These are phyloP conservation scores for Yamadazyma sp. DNA, from an alignment of 1,139 yeast genomes.

Conservation along the genomic window DNA sequence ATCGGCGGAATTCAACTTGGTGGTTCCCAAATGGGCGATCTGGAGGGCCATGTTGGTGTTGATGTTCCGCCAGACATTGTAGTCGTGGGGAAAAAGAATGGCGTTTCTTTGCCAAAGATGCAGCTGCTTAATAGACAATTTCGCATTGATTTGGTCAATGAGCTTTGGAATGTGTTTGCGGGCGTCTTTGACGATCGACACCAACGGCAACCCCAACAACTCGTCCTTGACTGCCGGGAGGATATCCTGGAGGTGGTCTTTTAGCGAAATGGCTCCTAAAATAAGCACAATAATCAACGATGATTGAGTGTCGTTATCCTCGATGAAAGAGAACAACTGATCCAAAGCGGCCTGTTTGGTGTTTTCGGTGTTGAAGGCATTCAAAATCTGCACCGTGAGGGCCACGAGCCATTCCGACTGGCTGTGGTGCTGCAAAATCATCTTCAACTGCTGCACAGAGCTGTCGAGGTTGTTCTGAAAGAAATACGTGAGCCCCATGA, in stretches of 20 bases:
- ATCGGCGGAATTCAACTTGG: constrained; percentile 52
- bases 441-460: constrained; percentile 66
- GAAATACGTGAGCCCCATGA: constrained; percentile 68
- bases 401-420: constrained; percentile 64
- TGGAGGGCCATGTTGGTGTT: constrained; percentile 45
- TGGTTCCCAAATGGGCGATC: constrained; percentile 48
- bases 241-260: constrained; percentile 61
- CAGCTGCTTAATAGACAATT: constrained; percentile 21
- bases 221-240: constrained; percentile 68
- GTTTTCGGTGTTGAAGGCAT: constrained; percentile 70
- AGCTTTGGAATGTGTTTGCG: constrained; percentile 60
- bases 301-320: constrained; percentile 50
- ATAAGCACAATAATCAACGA: constrained; percentile 66
- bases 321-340: constrained; percentile 64
- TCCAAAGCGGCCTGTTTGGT: constrained; percentile 80
- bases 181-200: constrained; percentile 49
- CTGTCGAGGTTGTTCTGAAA: constrained; percentile 60
- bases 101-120: constrained; percentile 70
- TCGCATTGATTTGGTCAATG: constrained; percentile 49
- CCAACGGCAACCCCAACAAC: constrained; percentile 50
- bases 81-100: constrained; percentile 69
- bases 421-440: constrained; percentile 47
- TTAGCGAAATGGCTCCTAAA: constrained; percentile 77
- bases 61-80: constrained; percentile 65
- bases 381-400: constrained; percentile 74